Base-by-base conservation (phyloP, 179 eudicot species). In the Actinidia chinensis region DNA sequence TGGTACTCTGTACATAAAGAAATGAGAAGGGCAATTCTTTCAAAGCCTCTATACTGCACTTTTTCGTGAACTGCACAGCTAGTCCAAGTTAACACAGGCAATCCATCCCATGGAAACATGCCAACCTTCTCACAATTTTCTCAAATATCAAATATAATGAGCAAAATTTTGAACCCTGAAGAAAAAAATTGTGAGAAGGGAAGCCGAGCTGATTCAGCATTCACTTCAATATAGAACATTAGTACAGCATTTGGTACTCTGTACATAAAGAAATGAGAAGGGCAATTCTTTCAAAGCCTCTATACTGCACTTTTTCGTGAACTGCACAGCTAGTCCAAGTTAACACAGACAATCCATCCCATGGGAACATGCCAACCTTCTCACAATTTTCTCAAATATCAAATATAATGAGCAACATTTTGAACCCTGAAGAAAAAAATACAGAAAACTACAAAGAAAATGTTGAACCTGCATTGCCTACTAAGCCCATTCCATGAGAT, bases 131-230 rank as follows among this genome's bases (percentile, higher is more conserved):
- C 1, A n/a, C 15, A 15, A 18, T 3, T 15, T 55, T n/a, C 59
- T 55, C 59, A 55, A 15, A 55, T 55, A 15, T 51, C 55, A 12
- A 8, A 0, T 10, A 12, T 51, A 8, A 10, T 51, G 59, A 55
- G 59, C 15, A 55, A 55, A 55, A 4, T 55, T 18, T 55, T 15
- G 59, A 55, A 55, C 59, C 59, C 59, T 22, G 6, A 17, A 4
- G 5, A 15, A 55, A n/a, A 55, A 55, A 55, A 55, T 11, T n/a
- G n/a, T n/a, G n/a, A n/a, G n/a, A n/a, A n/a, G n/a, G n/a, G n/a
- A 18, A 73, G 56, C n/a, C n/a, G 48, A 81, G 74, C 61, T 80
- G 36, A 47, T 68, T 84, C 75, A 81, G 79, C 76, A 78, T 46
- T 44, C 54, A 67, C 33, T 43, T 73, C 50, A 51, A 54, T 10